Percentiles rank a stretch among this genome's conserved stretches.
Evolutionary conservation across 306 rosid genomes (phyloP).

Genomic region (Trifolium pratense): DNA sequence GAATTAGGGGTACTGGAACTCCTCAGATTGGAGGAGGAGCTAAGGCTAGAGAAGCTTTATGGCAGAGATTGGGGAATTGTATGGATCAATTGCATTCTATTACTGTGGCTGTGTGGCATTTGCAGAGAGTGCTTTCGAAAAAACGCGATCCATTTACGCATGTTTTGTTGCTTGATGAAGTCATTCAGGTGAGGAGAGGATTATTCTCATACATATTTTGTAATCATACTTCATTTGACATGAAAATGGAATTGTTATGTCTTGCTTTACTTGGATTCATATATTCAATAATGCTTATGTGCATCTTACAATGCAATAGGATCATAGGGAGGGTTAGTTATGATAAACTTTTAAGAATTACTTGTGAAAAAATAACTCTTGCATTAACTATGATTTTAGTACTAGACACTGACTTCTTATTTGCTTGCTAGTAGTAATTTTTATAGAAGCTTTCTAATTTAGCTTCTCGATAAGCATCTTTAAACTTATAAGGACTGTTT

Average conservation of each 20-base stretch:
- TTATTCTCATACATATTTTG: not conserved
- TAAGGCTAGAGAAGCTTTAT: conserved; percentile 85
- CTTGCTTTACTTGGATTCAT: conserved; percentile 27
- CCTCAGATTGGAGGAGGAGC: conserved; percentile 94
- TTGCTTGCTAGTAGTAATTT: not conserved
- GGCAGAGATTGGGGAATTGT: conserved; percentile 89
- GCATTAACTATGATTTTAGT: not conserved
- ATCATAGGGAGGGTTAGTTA: not conserved
- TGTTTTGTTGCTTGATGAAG: conserved; percentile 94
- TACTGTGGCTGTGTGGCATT: conserved; percentile 87
- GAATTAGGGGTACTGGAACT: conserved; percentile 83
- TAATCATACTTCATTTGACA: not conserved
- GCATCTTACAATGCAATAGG: not conserved
- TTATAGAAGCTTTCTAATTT: not conserved
- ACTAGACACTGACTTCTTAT: not conserved
- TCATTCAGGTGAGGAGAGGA: conserved; percentile 64
- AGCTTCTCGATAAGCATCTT: not conserved
- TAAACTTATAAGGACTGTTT: not conserved
- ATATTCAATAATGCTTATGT: conserved; percentile 8
- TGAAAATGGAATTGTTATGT: not conserved
- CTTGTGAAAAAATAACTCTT: not conserved
- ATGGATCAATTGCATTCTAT: conserved; percentile 93
- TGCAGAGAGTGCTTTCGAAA: conserved; percentile 94
- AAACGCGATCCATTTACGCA: conserved; percentile 93
- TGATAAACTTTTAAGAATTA: not conserved